Evolutionary conservation across 495 filamentous ascomycete genomes (phyloP).

Genomic region (Elaphomyces granulatus): DNA sequence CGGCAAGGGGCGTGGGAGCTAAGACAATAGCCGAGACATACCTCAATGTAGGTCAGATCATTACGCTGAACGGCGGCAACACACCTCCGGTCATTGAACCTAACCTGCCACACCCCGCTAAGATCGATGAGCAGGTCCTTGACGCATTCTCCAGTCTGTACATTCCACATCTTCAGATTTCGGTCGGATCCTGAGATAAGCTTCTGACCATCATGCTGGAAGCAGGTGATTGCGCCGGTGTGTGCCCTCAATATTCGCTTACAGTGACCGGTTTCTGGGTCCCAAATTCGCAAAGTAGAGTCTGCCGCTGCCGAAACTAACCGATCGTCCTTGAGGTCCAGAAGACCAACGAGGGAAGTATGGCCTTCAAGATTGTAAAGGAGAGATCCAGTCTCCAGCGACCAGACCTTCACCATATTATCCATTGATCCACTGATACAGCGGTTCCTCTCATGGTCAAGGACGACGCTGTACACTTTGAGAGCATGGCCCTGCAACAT

Average conservation of each 20-base stretch:
- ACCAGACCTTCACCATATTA: slow-evolving; percentile 96
- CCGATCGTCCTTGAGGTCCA: slow-evolving; percentile 75
- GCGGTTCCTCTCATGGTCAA: slow-evolving; percentile 80
- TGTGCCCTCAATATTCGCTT: slow-evolving; percentile 81
- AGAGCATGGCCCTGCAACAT: slow-evolving; percentile 76
- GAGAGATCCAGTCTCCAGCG: slow-evolving; percentile 71
- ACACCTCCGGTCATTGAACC: slow-evolving; percentile 89
- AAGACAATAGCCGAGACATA: slow-evolving; percentile 32
- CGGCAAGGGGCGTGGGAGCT: slow-evolving; percentile 6
- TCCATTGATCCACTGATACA: slow-evolving; percentile 99
- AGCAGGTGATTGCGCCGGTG: slow-evolving; percentile 95
- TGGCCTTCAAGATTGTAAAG: slow-evolving; percentile 91
- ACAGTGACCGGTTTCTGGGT: slow-evolving; percentile 85
- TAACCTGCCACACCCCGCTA: slow-evolving; percentile 95
- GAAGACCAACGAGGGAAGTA: slow-evolving; percentile 81
- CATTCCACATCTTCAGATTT: slow-evolving; percentile 98
- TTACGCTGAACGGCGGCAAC: slow-evolving; percentile 94
- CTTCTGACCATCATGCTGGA: slow-evolving; percentile 94
- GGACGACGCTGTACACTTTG: slow-evolving; percentile 96
- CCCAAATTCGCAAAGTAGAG: slow-evolving; percentile 92
- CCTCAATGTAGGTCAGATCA: slow-evolving; percentile 88
- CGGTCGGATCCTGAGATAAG: slow-evolving; percentile 93
- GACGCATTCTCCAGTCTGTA: slow-evolving; percentile 79
- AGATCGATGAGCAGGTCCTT: slow-evolving; percentile 92
- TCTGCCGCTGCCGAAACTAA: slow-evolving; percentile 94